These are phyloP conservation scores for Aureobasidium uvarum DNA, from an alignment of 2,329 filamentous ascomycete species.

Conservation along the genomic window DNA sequence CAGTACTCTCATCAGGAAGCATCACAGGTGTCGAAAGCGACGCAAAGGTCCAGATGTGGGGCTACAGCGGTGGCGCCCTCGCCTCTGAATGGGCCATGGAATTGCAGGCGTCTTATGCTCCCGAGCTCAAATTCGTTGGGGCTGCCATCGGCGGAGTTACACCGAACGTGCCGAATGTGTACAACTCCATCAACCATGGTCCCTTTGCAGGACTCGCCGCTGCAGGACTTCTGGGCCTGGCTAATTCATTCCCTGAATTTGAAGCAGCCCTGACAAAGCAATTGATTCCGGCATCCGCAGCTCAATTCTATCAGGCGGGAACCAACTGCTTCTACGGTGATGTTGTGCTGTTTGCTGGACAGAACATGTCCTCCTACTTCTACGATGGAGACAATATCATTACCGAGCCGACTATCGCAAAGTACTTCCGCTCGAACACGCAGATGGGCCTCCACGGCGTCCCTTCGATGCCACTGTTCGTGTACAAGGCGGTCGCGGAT, in stretches of 20 bases:
- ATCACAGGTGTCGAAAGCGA: constrained; percentile 6
- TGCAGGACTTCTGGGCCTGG: constrained; percentile 32
- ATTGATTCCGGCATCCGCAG: constrained; percentile 18
- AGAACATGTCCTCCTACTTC: constrained; percentile 31
- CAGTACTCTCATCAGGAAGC: constrained; percentile 28
- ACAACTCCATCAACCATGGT: constrained; percentile 32
- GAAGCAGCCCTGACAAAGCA: constrained; percentile 27
- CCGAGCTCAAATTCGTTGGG: constrained; percentile 35
- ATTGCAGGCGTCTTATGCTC: constrained; percentile 34
- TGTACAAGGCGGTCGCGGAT: constrained; percentile 38
- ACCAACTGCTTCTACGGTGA: constrained; percentile 18
- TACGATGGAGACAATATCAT: constrained; percentile 24
- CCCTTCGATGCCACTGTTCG: constrained; percentile 34
- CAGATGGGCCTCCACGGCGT: constrained; percentile 27
- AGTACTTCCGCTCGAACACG: neutral
- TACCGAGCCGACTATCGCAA: neutral
- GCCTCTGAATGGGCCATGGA: constrained; percentile 34
- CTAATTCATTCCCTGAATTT: constrained; percentile 33
- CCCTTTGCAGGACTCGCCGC: constrained; percentile 34
- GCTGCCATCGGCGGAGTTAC: constrained; percentile 37
- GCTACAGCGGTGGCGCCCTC: constrained; percentile 33
- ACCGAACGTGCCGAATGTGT: constrained; percentile 34
- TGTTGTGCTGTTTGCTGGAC: constrained; percentile 21
- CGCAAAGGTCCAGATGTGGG: constrained; percentile 30
- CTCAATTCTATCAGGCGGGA: constrained; percentile 27